Evolutionary conservation across 257 asterid genomes (phyloP), one percentile per base, ranked within the genome.

Genomic region (Solanum corneliomulleri): DNA sequence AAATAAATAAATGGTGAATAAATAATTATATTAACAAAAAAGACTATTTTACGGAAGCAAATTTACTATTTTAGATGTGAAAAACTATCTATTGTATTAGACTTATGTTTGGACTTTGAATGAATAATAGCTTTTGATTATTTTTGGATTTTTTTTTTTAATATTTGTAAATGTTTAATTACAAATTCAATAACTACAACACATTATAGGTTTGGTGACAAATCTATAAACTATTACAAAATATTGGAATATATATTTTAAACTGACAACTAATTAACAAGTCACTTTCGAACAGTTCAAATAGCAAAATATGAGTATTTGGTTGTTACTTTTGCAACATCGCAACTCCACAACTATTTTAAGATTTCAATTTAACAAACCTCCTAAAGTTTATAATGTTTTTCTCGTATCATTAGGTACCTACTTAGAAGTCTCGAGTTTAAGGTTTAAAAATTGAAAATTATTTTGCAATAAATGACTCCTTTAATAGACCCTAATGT

Each of bases 1-100:
- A n/a, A n/a, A n/a, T n/a, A n/a, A n/a, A n/a, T n/a, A n/a, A n/a
- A n/a, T n/a, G n/a, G 2, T 18, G 0, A 7, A 66, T 66, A 9
- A 27, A 25, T 66, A 0, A 25, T 66, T 2, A 66, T 1, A 33
- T 15, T 70, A 33, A 70, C 0, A 3, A 27, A 3, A 18, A 33
- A 71, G 4, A 23, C 2, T 18, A 71, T 33, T 33, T 1, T 70
- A 1, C n/a, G 0, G 1, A 6, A 6, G 0, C 0, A 31, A 8
- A 33, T 35, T 39, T 33, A 33, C 1, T 3, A 0, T 15, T 4
- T 29, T 68, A 27, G 0, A 27, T 68, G 20, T 0, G 23, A 1
- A 64, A 64, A 64, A 12, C 9, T 64, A 25, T 64, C 35, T 64
- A 25, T 25, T 66, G 35, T 11, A 66, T 66, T 66, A 12, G 72